Base-by-base conservation (phyloP, 768 basidiomycete species). In the Leucosporidium yakuticum region DNA sequence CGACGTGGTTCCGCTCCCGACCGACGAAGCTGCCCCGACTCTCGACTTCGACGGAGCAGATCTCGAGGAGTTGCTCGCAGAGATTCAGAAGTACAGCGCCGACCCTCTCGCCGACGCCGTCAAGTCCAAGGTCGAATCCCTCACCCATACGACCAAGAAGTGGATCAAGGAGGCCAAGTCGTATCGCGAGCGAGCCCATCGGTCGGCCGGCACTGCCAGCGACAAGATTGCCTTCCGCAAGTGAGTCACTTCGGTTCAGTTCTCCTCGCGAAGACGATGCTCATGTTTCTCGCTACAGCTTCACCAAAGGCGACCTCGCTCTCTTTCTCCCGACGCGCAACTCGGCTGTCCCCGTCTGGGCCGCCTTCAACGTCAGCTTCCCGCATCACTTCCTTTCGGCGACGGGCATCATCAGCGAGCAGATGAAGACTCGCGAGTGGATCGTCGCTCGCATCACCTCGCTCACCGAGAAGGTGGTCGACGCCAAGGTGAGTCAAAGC, bases 81-180 rank as follows among this genome's bases (percentile, higher is more conserved):
- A 69, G 32, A 58, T 72, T 20, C 15, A 29, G 15, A 51, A 84
- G 31, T 90, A 90, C 75, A 90, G 91, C 75, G 87, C 93, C 71
- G 89, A 90, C 72, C 83, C 85, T 71, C 95, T 96, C 78, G 79
- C 90, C 59, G 93, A 95, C 61, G 86, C 86, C 0, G 84, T 97
- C 54, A 80, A 82, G 64, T 91, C 91, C 54, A 74, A 71, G 70
- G 65, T 71, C 48, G 73, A 74, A 20, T 53, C 88, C n/a, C 84
- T 88, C 20, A 88, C 90, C 15, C 89, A 64, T 14, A 57, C 79
- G 49, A 76, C 93, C 67, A 87, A 90, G 64, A 96, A 95, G 77
- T 98, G 93, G 92, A 90, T 93, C 80, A 96, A 92, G 77, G 92
- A 94, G 77, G 95, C 91, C 80, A 95, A 91, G 77, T 88, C 91